Percentiles rank a stretch among this genome's conserved stretches.
Evolutionary conservation across 2,329 filamentous ascomycete species (phyloP).

Genomic region (Chaetomium globosum): DNA sequence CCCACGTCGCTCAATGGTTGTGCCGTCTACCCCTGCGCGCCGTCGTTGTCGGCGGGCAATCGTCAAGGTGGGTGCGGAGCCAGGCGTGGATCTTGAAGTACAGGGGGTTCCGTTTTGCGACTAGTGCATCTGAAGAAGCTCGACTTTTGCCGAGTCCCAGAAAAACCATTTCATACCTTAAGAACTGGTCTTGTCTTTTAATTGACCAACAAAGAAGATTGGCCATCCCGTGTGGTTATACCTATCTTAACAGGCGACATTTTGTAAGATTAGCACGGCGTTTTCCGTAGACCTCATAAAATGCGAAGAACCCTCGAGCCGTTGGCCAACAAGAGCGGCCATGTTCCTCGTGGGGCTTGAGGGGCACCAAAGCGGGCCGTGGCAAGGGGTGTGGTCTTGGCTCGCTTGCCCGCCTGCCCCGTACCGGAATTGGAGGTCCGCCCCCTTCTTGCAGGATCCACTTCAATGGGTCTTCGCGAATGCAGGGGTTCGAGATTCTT

Average conservation of each 20-base stretch:
- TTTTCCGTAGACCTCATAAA: too few species aligned
- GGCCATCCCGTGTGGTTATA: not conserved
- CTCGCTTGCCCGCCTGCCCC: not conserved
- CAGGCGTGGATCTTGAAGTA: slow-evolving; percentile 11
- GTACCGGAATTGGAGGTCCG: not conserved
- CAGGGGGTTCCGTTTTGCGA: slow-evolving; percentile 25
- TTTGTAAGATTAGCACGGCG: not conserved
- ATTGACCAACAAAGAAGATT: not conserved
- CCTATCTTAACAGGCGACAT: not conserved
- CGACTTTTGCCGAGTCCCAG: not conserved
- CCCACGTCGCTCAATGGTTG: slow-evolving; percentile 2
- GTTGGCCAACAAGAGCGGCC: slow-evolving; percentile 3
- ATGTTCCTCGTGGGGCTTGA: not conserved
- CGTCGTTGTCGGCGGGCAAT: slow-evolving; percentile 16
- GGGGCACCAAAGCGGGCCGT: not conserved
- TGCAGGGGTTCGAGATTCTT: slow-evolving; percentile 1
- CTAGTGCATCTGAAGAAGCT: slow-evolving; percentile 15
- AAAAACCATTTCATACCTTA: not conserved
- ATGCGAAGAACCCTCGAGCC: not conserved
- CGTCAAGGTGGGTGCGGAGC: not conserved
- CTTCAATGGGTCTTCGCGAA: not conserved
- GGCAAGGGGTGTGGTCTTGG: not conserved
- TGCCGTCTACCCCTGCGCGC: slow-evolving; percentile 23
- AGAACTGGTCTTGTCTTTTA: not conserved
- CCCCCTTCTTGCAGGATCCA: slow-evolving; percentile 6